Conservation (phyloP, 139 green algal species). For the Haematococcus lacustris region DNA sequence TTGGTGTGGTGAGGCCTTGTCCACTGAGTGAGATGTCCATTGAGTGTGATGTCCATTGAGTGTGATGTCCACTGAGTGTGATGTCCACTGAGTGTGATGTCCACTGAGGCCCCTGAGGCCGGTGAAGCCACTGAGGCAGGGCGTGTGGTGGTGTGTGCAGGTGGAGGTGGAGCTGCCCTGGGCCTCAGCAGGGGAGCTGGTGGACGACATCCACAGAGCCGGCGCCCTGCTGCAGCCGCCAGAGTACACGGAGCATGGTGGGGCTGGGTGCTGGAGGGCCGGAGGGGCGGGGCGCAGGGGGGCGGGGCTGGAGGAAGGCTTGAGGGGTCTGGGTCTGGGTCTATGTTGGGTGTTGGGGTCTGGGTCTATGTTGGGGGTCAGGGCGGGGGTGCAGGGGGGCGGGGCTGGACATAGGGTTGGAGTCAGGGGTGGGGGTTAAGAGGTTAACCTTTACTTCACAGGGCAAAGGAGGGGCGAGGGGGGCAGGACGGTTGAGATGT, state of each 20-base stretch:
- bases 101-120: too few relatives aligned
- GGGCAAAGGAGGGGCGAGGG: too few relatives aligned
- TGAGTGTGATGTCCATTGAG: too few relatives aligned
- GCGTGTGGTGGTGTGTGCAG: conserved; percentile 12
- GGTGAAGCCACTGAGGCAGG: background rate
- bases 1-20: background rate
- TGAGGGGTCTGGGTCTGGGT: too few relatives aligned
- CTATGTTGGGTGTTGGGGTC: too few relatives aligned
- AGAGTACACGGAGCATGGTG: conserved; percentile 4
- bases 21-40: background rate
- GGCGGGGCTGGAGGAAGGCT: background rate
- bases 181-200: conserved; percentile 16
- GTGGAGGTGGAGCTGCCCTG: conserved; percentile 31
- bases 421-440: background rate
- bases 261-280: too few relatives aligned
- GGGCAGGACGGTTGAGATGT: too few relatives aligned
- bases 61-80: too few relatives aligned
- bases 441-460: background rate
- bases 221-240: background rate
- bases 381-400: background rate
- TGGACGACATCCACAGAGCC: conserved; percentile 17
- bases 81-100: too few relatives aligned
- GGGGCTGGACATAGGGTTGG: too few relatives aligned
- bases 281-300: background rate
- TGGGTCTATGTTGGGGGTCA: background rate